phyloP scores from a whole-genome alignment of 345 rosid genomes.

The Noccaea caerulescens region DNA sequence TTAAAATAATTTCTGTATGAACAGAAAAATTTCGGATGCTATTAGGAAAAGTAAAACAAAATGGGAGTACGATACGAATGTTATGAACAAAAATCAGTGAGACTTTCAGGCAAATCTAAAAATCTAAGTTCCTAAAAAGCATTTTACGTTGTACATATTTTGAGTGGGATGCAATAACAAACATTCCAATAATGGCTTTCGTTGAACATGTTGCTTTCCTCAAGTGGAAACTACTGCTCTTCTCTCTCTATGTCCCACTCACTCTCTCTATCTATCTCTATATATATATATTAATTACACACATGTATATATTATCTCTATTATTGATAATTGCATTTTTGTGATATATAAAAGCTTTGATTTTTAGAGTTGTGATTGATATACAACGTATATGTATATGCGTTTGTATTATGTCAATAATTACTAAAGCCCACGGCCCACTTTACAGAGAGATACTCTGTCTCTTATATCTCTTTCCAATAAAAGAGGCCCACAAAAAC shows the following conservation, averaged over 20 bases:
- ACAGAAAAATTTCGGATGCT: too few relatives aligned
- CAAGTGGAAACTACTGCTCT: slow-evolving; percentile 51
- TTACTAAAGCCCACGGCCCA: slow-evolving; percentile 52
- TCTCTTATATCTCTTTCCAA: slow-evolving; percentile 18
- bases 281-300: slow-evolving; percentile 2
- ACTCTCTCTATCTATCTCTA: slow-evolving; percentile 22
- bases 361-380: slow-evolving; percentile 38
- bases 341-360: slow-evolving; percentile 12
- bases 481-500: slow-evolving; percentile 42
- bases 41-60: too few relatives aligned
- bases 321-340: neutral
- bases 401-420: slow-evolving; percentile 26
- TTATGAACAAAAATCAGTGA: slow-evolving; percentile 4
- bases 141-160: slow-evolving; percentile 33
- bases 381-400: neutral
- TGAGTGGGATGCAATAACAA: slow-evolving; percentile 43
- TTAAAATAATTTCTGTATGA: too few relatives aligned
- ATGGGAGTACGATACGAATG: neutral
- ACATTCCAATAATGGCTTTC: slow-evolving; percentile 63
- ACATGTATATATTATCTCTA: neutral
- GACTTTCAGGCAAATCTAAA: slow-evolving; percentile 20
- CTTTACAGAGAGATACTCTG: slow-evolving; percentile 39
- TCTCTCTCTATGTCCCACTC: slow-evolving; percentile 39
- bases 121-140: slow-evolving; percentile 6
- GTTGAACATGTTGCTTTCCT: slow-evolving; percentile 49